Conservation (phyloP, 148 eudicot species). For the Vaccinium corymbosum region DNA sequence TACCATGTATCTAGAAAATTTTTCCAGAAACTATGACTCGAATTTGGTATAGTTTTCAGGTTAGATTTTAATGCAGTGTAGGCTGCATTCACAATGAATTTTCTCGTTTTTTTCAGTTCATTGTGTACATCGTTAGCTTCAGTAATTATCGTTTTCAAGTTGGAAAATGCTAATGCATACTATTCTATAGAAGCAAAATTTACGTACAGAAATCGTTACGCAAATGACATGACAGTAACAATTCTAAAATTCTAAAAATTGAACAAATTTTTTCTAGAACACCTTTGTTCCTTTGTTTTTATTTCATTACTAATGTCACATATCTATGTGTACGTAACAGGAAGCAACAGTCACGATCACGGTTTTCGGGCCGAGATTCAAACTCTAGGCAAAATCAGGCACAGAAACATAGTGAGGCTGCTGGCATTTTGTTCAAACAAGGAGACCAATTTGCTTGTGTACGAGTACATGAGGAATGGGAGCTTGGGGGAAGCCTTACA, state of each 20-base stretch:
- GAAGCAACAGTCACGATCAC: conserved; percentile 56
- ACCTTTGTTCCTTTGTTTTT: too few relatives aligned
- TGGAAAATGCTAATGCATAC: not conserved
- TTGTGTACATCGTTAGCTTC: not conserved
- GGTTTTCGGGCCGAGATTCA: conserved; percentile 85
- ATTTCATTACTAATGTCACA: not conserved
- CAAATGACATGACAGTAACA: not conserved
- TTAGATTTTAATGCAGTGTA: not conserved
- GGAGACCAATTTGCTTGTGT: conserved; percentile 68
- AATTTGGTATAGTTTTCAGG: not conserved
- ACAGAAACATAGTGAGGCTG: conserved; percentile 78
- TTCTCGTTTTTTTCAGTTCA: not conserved
- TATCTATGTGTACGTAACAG: not conserved
- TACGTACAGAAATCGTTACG: not conserved
- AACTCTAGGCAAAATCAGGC: conserved; percentile 86
- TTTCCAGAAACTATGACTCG: not conserved
- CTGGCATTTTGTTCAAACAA: conserved; percentile 85
- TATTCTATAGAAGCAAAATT: too few relatives aligned
- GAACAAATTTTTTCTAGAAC: not conserved
- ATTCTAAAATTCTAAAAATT: not conserved
- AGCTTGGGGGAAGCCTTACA: conserved; percentile 92
- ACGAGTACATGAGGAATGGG: conserved; percentile 95
- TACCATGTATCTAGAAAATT: not conserved
- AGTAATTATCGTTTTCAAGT: not conserved
- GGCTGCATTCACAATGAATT: not conserved